These are phyloP conservation scores for Metschnikowia similis DNA, from an alignment of 805 yeast species.

Conservation along the genomic window DNA sequence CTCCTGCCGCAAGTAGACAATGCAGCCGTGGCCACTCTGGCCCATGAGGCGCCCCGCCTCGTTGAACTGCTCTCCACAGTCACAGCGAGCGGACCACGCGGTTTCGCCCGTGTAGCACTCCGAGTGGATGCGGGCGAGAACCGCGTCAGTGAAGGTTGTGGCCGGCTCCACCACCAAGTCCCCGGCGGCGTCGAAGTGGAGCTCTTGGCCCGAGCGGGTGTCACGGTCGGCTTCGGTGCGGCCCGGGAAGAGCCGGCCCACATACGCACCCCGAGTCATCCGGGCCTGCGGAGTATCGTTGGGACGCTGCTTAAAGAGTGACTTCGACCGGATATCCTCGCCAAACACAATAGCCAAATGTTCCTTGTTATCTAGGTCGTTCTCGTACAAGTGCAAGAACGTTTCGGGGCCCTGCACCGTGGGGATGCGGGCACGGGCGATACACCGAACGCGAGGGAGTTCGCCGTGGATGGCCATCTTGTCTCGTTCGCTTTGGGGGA, in stretches of 20 bases:
- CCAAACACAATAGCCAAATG: constrained; percentile 97
- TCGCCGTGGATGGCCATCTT: constrained; percentile 43
- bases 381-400: constrained; percentile 82
- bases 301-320: constrained; percentile 56
- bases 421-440: constrained; percentile 94
- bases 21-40: constrained; percentile 80
- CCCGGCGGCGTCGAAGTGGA: constrained; percentile 33
- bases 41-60: constrained; percentile 97
- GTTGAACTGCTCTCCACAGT: constrained; percentile 98
- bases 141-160: constrained; percentile 33
- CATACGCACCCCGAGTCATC: constrained; percentile 98
- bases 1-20: constrained; percentile 93
- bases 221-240: constrained; percentile 66
- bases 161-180: constrained; percentile 19
- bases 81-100: constrained; percentile 98
- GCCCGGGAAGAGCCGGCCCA: constrained; percentile 88
- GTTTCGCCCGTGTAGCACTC: constrained; percentile 99
- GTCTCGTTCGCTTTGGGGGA: constrained; percentile 24
- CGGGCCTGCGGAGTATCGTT: constrained; percentile 86
- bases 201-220: constrained; percentile 18
- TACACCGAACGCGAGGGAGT: constrained; percentile 77
- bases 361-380: constrained; percentile 84
- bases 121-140: constrained; percentile 85
- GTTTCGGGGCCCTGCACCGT: constrained; percentile 94
- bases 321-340: constrained; percentile 75